phyloP scores from a whole-genome alignment of 257 asterid species.

The Prunella vulgaris region DNA sequence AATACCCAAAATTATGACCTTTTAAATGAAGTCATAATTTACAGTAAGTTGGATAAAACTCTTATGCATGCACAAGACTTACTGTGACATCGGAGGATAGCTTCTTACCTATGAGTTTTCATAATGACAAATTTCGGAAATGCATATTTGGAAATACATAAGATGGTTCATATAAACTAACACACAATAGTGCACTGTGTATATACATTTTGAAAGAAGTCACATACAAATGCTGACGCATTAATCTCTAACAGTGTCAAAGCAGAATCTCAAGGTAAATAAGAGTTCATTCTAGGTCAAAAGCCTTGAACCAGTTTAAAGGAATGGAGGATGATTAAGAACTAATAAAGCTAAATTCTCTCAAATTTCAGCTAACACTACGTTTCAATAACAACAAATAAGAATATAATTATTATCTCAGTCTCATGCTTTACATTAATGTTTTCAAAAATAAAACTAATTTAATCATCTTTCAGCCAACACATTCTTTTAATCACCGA shows the following conservation, averaged over 20 bases:
- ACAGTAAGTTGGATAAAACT: background rate
- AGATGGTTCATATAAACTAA: background rate
- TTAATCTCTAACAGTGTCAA: background rate
- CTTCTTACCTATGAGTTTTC: background rate
- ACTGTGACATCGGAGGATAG: background rate
- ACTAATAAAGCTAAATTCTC: conserved; percentile 3
- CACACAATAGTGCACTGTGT: background rate
- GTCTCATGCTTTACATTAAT: conserved; percentile 9
- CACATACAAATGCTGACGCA: background rate
- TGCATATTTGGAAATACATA: background rate
- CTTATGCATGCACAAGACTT: background rate
- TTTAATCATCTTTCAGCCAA: background rate
- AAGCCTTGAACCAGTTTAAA: background rate
- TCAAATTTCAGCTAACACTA: background rate
- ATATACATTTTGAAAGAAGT: background rate
- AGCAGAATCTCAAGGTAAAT: background rate
- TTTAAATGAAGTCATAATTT: background rate
- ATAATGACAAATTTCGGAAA: background rate
- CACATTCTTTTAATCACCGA: background rate
- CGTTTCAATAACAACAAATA: background rate
- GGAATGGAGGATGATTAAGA: background rate
- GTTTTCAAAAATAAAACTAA: background rate
- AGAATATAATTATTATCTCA: background rate
- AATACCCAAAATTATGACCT: background rate
- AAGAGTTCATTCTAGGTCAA: background rate